These are phyloP conservation scores for Lasiodiplodia hormozganensis DNA, from an alignment of 2,329 filamentous ascomycete species.

Conservation along the genomic window DNA sequence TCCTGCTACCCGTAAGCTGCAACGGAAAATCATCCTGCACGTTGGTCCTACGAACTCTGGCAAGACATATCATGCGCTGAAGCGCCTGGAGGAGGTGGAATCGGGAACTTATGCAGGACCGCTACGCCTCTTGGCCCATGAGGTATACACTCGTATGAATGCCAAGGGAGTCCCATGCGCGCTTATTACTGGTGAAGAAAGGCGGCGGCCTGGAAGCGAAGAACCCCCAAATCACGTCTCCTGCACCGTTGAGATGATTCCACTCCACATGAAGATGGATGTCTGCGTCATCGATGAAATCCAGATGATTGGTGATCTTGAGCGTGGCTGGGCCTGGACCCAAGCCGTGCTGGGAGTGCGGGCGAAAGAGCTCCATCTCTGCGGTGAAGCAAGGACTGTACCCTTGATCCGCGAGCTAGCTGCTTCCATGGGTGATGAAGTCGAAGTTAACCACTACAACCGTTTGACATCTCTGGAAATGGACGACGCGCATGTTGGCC, in stretches of 20 bases:
- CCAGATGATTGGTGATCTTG: slow-evolving; percentile 85
- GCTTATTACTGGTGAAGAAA: slow-evolving; percentile 90
- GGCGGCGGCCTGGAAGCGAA: slow-evolving; percentile 68
- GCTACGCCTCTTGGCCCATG: slow-evolving; percentile 85
- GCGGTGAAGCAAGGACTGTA: slow-evolving; percentile 85
- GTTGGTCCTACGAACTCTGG: slow-evolving; percentile 98
- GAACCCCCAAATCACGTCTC: slow-evolving; percentile 59
- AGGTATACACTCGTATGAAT: slow-evolving; percentile 88
- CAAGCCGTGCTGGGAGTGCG: slow-evolving; percentile 85
- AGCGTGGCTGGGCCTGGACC: slow-evolving; percentile 94
- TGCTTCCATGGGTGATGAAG: slow-evolving; percentile 79
- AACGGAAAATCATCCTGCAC: slow-evolving; percentile 87
- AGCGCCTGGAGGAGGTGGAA: slow-evolving; percentile 77
- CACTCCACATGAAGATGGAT: slow-evolving; percentile 68
- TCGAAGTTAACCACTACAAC: slow-evolving; percentile 82
- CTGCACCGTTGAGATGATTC: slow-evolving; percentile 94
- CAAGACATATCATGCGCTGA: slow-evolving; percentile 93
- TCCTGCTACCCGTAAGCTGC: slow-evolving; percentile 78
- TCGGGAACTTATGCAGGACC: slow-evolving; percentile 90
- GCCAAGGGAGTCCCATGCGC: slow-evolving; percentile 79
- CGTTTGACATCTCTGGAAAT: slow-evolving; percentile 80
- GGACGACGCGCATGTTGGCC: slow-evolving; percentile 67
- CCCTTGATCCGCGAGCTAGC: slow-evolving; percentile 80
- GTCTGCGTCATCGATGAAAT: slow-evolving; percentile 98
- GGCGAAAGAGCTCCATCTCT: slow-evolving; percentile 89